Base-by-base conservation (phyloP, 208 protist genomes). In the Eutreptiella sp. region DNA sequence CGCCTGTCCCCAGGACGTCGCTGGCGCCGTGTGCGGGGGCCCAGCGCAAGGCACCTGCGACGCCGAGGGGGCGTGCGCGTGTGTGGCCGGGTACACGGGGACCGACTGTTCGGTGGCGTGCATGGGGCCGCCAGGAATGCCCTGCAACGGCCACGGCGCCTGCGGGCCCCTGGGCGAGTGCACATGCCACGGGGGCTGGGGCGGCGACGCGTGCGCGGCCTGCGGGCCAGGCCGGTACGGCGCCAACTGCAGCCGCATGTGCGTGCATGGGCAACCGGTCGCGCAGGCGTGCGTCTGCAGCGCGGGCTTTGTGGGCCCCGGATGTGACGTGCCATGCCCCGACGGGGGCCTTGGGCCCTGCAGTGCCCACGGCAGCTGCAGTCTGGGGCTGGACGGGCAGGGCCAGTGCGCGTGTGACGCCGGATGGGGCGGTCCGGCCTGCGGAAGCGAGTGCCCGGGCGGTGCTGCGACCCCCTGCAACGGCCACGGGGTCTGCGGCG, bases 321-420 rank as follows among this genome's bases (percentile, higher is more conserved):
- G n/a, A n/a, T n/a, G n/a, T n/a, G n/a, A n/a, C n/a, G n/a, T n/a
- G n/a, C n/a, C 43, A n/a, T 62, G 50, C 46, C 50, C 46, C 7
- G 34, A n/a, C 11, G 54, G 38, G n/a, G 14, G 16, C 5, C 11
- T n/a, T 14, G 16, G 7, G n/a, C 34, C 50, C n/a, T 62, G 54
- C 50, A 55, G n/a, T n/a, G 54, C 46, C 24, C 38, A 60, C 50
- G 54, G 54, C n/a, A 62, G 14, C n/a, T 62, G 54, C 27, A 16
- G 7, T 16, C 24, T 14, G 19, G n/a, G 16, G 45, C 16, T 50
- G 29, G n/a, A 23, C 16, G 35, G 16, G 16, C 14, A 14, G 16
- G 16, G n/a, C 16, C 14, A 50, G n/a, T 50, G 16, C n/a, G 35
- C 16, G 19, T 39, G 16, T 16, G 14, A 50, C n/a, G 16, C 35